Evolutionary conservation across 1,139 yeast species (phyloP), one percentile per base, ranked within the genome.

Genomic region (Keqinozyma sinolaborantium): DNA sequence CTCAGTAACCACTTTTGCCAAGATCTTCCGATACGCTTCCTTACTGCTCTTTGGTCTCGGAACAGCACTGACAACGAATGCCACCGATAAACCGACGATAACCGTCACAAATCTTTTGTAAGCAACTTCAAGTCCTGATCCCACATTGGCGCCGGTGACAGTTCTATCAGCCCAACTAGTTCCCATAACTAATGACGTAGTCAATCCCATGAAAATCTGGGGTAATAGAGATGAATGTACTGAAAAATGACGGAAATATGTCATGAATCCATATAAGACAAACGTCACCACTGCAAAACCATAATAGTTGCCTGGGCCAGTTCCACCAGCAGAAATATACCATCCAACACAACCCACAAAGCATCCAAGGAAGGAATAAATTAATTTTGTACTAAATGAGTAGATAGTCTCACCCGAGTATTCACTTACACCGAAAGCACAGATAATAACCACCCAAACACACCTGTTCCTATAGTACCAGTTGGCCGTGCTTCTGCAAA

Each of bases 401-500:
- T 61, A 63, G 6, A 59, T 48, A 9, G 66, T 57, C 35, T 58
- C 59, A 1, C 66, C 69, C 4, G 66, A 51, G 23, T 54, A 54
- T 28, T 61, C 64, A 6, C 60, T 38, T 5, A 60, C 56, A 3
- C 64, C 56, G 13, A 64, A 48, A 3, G 54, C 60, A 35, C 58
- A 50, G 60, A 62, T 56, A 30, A 64, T 48, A 2, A 60, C 66
- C 8, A 62, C 34, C 70, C 70, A 64, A 5, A 60, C 43, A 30
- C 57, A 38, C 29, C 64, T 46, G 28, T 51, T 47, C 8, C 37
- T 32, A 34, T 52, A 59, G 33, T 56, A 60, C 61, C 64, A 63
- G 4, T 29, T 20, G 1, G 65, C 64, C 2, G 68, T 59, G 3
- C 58, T 48, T 20, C 55, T 41, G 18, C 53, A 51, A 33, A 53